These are phyloP conservation scores for Arachnomyces sp. DNA, from an alignment of 2,329 filamentous ascomycete species.

Conservation along the genomic window DNA sequence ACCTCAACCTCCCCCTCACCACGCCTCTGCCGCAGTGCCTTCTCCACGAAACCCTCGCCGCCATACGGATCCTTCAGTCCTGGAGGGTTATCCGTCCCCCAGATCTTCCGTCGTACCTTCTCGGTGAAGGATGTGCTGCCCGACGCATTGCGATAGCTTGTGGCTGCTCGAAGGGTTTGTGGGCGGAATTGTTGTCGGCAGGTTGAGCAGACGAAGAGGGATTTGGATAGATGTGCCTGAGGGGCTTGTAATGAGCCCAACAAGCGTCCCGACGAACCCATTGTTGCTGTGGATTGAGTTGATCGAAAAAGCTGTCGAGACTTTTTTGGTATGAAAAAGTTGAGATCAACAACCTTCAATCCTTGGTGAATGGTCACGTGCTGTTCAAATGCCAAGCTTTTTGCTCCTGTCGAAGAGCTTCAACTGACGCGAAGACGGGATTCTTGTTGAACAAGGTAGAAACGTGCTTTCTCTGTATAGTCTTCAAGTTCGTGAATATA, in stretches of 20 bases:
- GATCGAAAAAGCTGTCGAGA: too few species aligned
- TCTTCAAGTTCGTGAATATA: too few species aligned
- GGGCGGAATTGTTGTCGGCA: slow-evolving; percentile 30
- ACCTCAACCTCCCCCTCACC: slow-evolving; percentile 6
- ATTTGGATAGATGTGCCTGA: slow-evolving; percentile 18
- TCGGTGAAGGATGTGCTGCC: slow-evolving; percentile 33
- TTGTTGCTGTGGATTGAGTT: slow-evolving; percentile 17
- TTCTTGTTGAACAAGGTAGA: too few species aligned
- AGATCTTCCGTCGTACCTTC: slow-evolving; percentile 40
- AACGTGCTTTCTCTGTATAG: too few species aligned
- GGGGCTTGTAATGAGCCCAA: slow-evolving; percentile 28
- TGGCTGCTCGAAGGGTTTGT: slow-evolving; percentile 10
- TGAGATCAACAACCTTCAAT: slow-evolving; percentile 9
- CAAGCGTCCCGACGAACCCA: slow-evolving; percentile 31
- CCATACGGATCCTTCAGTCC: slow-evolving; percentile 43
- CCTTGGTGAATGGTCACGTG: slow-evolving; percentile 19
- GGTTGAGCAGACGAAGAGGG: slow-evolving; percentile 32
- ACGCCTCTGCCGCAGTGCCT: slow-evolving; percentile 15
- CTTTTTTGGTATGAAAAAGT: slow-evolving; percentile 5
- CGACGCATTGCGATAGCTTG: slow-evolving; percentile 22
- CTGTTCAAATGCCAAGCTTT: slow-evolving; percentile 12
- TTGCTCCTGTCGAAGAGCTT: too few species aligned
- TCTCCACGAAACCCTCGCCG: slow-evolving; percentile 27
- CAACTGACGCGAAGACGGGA: too few species aligned
- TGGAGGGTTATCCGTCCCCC: slow-evolving; percentile 43